Base-by-base conservation (phyloP, 768 basidiomycete genomes). In the Boletus reticuloceps region DNA sequence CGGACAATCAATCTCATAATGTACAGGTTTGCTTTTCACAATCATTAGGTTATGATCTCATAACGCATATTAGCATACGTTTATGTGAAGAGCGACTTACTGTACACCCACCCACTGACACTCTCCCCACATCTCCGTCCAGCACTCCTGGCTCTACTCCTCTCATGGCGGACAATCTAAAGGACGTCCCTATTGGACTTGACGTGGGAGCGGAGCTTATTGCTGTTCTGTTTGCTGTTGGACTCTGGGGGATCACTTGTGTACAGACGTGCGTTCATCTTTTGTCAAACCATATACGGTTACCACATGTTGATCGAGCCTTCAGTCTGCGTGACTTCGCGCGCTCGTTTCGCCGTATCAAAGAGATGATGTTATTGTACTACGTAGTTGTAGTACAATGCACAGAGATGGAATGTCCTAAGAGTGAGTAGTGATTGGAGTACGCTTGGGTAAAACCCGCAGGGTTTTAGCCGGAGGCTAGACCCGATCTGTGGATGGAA, bases 211-310 rank as follows among this genome's bases (percentile, higher is more conserved):
- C 63, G 4, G 56, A 59, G 16, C 63, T 64, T 16, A 31, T 64
- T 43, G 56, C 51, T 4, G 47, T 55, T 39, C 16, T 64, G 11
- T 50, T 63, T 43, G 46, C 64, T 22, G 61, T 65, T 36, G 63
- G 56, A 20, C 64, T 64, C 12, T 64, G 64, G 64, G 64, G 64
- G 8, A 56, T 65, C 43, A 66, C 63, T 38, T 64, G 63, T 43
- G 51, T 55, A 7, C 63, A 64, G 34, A 55, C 64, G 64, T 64
- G 38, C 27, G 56, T 54, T 38, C 43, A 40, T 54, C 31, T 2
- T 14, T 44, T 8, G 20, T 22, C 39, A 20, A 32, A 41, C 19
- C 13, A 12, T 31, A 17, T 47, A 8, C 39, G 14, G 22, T 38
- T 31, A 9, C 27, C 13, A 19, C 11, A 45, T 36, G 22, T 16